These are phyloP conservation scores for Naganishia antarctica DNA, from an alignment of 768 basidiomycete genomes.

Conservation along the genomic window DNA sequence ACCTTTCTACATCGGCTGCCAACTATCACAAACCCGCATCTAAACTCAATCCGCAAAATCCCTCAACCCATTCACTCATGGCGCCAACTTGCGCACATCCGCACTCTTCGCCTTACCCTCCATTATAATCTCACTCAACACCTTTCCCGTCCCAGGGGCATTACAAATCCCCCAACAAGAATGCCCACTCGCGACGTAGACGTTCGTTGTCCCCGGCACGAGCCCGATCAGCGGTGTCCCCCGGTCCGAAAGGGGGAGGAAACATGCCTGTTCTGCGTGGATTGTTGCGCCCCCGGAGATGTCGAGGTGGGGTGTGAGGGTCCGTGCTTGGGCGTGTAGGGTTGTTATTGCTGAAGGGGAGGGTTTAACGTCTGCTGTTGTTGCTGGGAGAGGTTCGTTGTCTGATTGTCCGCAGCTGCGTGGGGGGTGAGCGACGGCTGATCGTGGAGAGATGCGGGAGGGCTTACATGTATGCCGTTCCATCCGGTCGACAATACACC, in stretches of 20 bases:
- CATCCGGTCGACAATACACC: constrained; percentile 50
- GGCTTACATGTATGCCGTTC: constrained; percentile 45
- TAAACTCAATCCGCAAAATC: no score
- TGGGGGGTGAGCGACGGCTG: no score
- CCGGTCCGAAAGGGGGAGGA: constrained; percentile 58
- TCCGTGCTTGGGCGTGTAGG: constrained; percentile 46
- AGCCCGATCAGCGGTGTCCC: constrained; percentile 72
- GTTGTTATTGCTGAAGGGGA: constrained; percentile 59
- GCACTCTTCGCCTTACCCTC: constrained; percentile 62
- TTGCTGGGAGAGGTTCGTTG: constrained; percentile 62
- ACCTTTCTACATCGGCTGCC: no score
- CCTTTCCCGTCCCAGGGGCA: constrained; percentile 75
- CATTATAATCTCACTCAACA: constrained; percentile 66
- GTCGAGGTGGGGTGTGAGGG: constrained; percentile 37
- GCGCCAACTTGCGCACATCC: constrained; percentile 52
- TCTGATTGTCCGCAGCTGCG: constrained; percentile 79
- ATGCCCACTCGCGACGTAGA: constrained; percentile 63
- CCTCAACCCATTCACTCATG: constrained; percentile 19
- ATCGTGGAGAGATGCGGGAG: not conserved
- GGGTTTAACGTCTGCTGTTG: constrained; percentile 67
- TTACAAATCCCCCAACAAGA: constrained; percentile 50
- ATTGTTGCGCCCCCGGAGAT: constrained; percentile 59
- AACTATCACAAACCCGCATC: no score
- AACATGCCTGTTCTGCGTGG: constrained; percentile 65
- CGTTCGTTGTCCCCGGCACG: constrained; percentile 59